phyloP scores from a whole-genome alignment of 768 basidiomycete species.

The Cystofilobasidium capitatum region DNA sequence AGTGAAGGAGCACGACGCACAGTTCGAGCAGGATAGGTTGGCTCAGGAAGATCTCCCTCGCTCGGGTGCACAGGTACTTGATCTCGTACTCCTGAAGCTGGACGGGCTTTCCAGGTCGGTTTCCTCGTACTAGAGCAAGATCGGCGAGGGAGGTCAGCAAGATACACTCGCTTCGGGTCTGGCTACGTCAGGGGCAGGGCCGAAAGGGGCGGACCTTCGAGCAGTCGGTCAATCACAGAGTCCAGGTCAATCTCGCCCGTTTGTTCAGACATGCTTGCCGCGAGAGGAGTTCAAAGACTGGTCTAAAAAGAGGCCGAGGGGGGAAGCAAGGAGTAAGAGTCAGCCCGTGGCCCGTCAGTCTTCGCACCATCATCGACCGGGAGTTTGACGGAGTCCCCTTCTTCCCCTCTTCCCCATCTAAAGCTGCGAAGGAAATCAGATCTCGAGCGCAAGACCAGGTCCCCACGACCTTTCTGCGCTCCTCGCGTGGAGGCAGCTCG shows the following conservation, averaged over 20 bases:
- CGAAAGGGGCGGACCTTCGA: constrained; percentile 9
- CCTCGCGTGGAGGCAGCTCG: no score
- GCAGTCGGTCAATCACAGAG: constrained; percentile 25
- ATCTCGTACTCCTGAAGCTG: constrained; percentile 28
- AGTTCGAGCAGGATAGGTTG: constrained; percentile 29
- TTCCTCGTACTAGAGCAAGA: constrained; percentile 21
- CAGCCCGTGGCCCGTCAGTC: no score
- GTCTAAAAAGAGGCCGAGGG: no score
- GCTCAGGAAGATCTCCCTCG: constrained; percentile 26
- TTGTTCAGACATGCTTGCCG: constrained; percentile 12
- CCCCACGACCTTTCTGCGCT: no score
- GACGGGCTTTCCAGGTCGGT: constrained; percentile 26
- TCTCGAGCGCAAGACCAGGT: no score
- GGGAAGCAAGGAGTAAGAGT: no score
- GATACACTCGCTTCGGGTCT: no score
- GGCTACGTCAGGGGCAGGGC: not conserved
- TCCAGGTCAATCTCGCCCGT: constrained; percentile 21
- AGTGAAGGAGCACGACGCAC: not conserved
- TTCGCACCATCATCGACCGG: no score
- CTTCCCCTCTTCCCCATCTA: no score
- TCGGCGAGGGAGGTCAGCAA: not conserved
- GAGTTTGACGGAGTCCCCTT: no score
- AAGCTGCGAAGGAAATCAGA: no score
- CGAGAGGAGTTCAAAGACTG: no score
- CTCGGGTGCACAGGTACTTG: constrained; percentile 24